These are phyloP conservation scores for Paxillus ammoniavirescens DNA, from an alignment of 768 basidiomycete species.

Conservation along the genomic window DNA sequence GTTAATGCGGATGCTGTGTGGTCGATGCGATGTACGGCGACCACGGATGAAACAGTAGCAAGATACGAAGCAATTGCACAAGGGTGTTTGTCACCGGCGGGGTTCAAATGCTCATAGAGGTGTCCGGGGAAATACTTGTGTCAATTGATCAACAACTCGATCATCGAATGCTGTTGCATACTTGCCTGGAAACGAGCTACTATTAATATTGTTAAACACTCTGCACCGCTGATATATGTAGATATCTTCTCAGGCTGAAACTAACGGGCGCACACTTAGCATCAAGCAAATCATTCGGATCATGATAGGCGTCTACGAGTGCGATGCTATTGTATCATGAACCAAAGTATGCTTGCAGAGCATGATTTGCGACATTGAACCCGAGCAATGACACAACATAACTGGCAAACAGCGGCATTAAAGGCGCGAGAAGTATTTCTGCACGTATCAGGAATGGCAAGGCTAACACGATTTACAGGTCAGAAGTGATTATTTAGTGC, in stretches of 20 bases:
- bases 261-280: background rate
- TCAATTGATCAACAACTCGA: background rate
- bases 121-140: background rate
- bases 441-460: conserved; percentile 93
- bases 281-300: background rate
- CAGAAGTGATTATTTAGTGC: background rate
- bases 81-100: conserved; percentile 17
- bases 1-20: conserved; percentile 4
- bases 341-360: conserved; percentile 80
- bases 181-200: too few species aligned
- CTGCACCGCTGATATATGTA: background rate
- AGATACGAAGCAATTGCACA: background rate
- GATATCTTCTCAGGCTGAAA: background rate
- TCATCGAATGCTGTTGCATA: too few species aligned
- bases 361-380: conserved; percentile 85
- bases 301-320: background rate
- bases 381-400: conserved; percentile 77
- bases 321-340: conserved; percentile 22
- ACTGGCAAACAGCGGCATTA: conserved; percentile 81
- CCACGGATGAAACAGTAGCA: conserved; percentile 5
- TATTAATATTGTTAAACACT: too few species aligned
- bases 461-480: conserved; percentile 42
- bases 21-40: conserved; percentile 7
- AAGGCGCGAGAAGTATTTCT: conserved; percentile 86
- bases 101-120: conserved; percentile 24